These are phyloP conservation scores for Candida yuanshanica DNA, from an alignment of 805 yeast species.

Conservation along the genomic window DNA sequence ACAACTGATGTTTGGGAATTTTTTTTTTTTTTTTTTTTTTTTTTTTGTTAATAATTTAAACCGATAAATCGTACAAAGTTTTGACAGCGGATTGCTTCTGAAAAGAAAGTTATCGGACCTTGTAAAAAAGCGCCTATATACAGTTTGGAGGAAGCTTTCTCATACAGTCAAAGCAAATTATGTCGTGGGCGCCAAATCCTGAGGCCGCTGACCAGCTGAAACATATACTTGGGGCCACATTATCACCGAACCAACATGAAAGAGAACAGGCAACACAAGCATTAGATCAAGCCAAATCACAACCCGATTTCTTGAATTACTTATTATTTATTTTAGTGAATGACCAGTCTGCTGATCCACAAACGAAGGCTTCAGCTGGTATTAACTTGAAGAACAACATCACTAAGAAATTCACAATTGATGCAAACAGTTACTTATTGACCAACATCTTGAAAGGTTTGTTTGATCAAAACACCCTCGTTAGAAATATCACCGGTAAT, in stretches of 20 bases:
- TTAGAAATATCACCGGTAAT: constrained; percentile 85
- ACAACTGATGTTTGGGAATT: no score
- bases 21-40: no score
- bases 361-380: constrained; percentile 85
- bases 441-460: constrained; percentile 41
- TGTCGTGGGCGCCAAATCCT: constrained; percentile 68
- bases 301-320: constrained; percentile 79
- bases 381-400: constrained; percentile 73
- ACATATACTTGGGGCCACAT: constrained; percentile 62
- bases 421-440: constrained; percentile 29
- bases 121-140: no score
- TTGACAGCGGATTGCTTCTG: neutral
- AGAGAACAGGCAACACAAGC: constrained; percentile 70
- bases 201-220: constrained; percentile 59
- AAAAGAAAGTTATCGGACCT: neutral
- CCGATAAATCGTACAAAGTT: no score
- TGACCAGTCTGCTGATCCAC: constrained; percentile 37
- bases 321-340: constrained; percentile 65
- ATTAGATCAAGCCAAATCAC: constrained; percentile 58
- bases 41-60: neutral
- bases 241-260: constrained; percentile 49
- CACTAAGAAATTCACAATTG: constrained; percentile 31
- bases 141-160: no score
- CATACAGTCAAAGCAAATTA: no score
- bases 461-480: constrained; percentile 47